A percentile compares a stretch with the other conserved stretches of the same genome.
phyloP scores from a whole-genome alignment of 176 grass and related monocot genomes.

The Hordeum marinum region DNA sequence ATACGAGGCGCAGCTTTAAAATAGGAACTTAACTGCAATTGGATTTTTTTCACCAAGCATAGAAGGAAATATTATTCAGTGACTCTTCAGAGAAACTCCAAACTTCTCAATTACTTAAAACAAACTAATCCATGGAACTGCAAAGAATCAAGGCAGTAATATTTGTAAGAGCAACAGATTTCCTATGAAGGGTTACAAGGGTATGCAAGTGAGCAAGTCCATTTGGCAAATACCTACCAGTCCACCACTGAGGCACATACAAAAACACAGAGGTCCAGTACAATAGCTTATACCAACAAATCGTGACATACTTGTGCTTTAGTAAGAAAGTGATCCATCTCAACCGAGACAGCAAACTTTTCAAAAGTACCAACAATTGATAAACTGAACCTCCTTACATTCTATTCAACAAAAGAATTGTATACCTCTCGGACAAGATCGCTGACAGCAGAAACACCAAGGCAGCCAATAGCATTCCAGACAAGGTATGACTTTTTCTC shows the following conservation, averaged over 20 bases:
- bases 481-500: conserved; percentile 89
- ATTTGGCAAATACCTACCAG: conserved; percentile 18
- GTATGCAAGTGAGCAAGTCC: not conserved
- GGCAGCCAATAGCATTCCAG: conserved; percentile 91
- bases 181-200: conserved; percentile 1
- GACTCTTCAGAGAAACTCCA: conserved; percentile 44
- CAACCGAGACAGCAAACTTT: not conserved
- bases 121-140: conserved; percentile 59
- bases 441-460: conserved; percentile 66
- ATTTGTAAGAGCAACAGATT: conserved; percentile 37
- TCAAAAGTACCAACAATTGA: not conserved
- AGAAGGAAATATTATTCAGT: conserved; percentile 37
- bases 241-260: not conserved
- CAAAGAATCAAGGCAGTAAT: conserved; percentile 38
- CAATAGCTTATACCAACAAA: not conserved
- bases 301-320: not conserved
- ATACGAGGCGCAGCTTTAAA: conserved; percentile 34
- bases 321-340: not conserved
- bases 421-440: conserved; percentile 93
- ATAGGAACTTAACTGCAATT: conserved; percentile 56
- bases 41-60: conserved; percentile 40
- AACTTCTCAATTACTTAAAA: conserved; percentile 49
- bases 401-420: conserved; percentile 6
- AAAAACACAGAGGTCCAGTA: not conserved
- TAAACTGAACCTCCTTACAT: not conserved